phyloP scores from a whole-genome alignment of 2,329 filamentous ascomycete species.

The Aspergillus sp. region DNA sequence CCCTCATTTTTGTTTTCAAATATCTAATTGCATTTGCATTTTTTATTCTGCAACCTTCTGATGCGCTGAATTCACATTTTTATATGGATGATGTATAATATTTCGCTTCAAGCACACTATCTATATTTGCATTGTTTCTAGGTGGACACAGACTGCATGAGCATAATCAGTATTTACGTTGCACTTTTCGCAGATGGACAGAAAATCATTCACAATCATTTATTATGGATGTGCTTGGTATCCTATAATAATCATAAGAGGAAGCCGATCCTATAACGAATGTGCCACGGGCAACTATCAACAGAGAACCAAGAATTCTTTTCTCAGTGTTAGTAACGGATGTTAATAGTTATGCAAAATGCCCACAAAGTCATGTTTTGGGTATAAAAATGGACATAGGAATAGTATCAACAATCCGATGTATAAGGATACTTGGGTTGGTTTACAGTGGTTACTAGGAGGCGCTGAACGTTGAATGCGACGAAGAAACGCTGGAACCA shows the following conservation, averaged over 20 bases:
- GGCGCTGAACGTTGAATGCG: background rate
- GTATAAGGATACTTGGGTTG: background rate
- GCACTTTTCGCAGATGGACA: background rate
- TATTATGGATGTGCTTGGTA: background rate
- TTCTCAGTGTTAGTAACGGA: background rate
- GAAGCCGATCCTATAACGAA: background rate
- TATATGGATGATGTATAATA: conserved; percentile 4
- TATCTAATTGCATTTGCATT: background rate
- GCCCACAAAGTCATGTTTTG: background rate
- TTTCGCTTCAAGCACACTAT: background rate
- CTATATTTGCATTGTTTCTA: conserved; percentile 1
- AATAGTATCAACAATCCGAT: background rate
- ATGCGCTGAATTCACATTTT: background rate
- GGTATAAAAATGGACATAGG: background rate
- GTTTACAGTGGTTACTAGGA: background rate
- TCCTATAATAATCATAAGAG: background rate
- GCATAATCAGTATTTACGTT: background rate
- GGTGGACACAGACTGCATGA: background rate
- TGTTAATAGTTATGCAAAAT: background rate
- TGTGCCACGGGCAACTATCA: background rate
- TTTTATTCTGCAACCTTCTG: background rate
- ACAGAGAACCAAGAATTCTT: background rate
- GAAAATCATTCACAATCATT: background rate
- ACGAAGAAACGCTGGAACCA: background rate
- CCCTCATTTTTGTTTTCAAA: background rate